Base-by-base conservation (phyloP, 2,329 filamentous ascomycete genomes). In the Penicillium olsonii region DNA sequence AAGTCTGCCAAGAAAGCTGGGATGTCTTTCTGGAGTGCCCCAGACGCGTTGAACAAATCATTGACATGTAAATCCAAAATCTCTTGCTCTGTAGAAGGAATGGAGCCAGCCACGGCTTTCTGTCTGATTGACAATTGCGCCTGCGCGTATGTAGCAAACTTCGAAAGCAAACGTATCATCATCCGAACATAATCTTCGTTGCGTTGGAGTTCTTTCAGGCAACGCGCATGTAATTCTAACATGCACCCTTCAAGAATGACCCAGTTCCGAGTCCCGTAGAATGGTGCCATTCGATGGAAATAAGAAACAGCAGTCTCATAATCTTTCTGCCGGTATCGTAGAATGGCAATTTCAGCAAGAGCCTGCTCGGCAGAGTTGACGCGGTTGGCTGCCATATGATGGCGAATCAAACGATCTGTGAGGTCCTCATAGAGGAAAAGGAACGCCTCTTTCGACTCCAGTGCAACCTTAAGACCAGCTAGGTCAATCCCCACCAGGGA, bases 171-270 rank as follows among this genome's bases (percentile, higher is more conserved):
- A 61, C 87, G 87, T 12, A 96, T 76, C 8, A 90, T 79, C 8
- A 88, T 85, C 19, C 83, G 82, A 14, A 92, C 84, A 62, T 91
- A 95, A 54, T 95, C 90, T 44, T 92, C 87, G 52, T 84, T 84
- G 12, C 84, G 83, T 41, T 87, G 78, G 22, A 96, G 79, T 59
- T 89, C 81, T 56, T 88, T 87, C 22, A 99, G 78, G 67, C 92
- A 97, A 41, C 83, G 81, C 0, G 88, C 83, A 66, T 96, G 94
- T 79, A 96, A 87, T 56, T 89, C 83, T 5, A 97, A 79, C 81
- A 96, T 88, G 0, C 87, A 87, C 3, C 90, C 76, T 65, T 97
- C 91, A 11, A 96, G 77, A 1, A 86, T 75, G 45, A 81, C 84
- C 92, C 94, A 97, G 38, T 85, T 83, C 48, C 82, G 84, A 48